phyloP scores from a whole-genome alignment of 805 yeast genomes.

The Saccharomyces kudriavzevii region DNA sequence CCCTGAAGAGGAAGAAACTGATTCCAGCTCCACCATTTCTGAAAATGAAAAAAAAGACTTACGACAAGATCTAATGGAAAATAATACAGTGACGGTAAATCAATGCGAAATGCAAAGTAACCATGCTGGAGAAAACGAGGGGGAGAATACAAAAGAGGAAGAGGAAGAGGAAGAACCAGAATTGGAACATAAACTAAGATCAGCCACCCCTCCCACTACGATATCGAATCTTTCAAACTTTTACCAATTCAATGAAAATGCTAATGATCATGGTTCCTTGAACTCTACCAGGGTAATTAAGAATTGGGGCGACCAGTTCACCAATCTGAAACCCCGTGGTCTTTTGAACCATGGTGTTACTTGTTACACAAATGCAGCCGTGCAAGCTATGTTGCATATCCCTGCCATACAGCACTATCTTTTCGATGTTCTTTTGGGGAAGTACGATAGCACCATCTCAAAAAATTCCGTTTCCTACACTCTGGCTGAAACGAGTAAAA shows the following conservation, averaged over 20 bases:
- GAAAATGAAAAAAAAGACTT: constrained; percentile 26
- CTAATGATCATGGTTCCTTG: constrained; percentile 58
- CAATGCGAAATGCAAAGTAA: constrained; percentile 8
- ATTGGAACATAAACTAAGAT: constrained; percentile 22
- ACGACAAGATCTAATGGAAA: constrained; percentile 8
- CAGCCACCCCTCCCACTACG: constrained; percentile 4
- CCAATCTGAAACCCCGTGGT: constrained; percentile 49
- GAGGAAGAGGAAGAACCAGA: constrained; percentile 28
- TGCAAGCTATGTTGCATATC: constrained; percentile 81
- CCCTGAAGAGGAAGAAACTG: constrained; percentile 5
- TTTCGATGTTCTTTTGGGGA: constrained; percentile 50
- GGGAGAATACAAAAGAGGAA: constrained; percentile 26
- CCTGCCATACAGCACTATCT: constrained; percentile 87
- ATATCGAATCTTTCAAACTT: constrained; percentile 50
- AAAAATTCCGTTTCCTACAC: constrained; percentile 55
- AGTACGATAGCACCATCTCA: constrained; percentile 39
- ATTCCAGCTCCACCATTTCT: constrained; percentile 1
- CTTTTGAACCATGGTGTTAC: constrained; percentile 88
- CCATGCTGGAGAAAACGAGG: constrained; percentile 8
- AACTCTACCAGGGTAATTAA: constrained; percentile 52
- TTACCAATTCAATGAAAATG: constrained; percentile 49
- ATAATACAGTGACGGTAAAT: neutral
- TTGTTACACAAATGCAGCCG: constrained; percentile 92
- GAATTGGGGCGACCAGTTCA: constrained; percentile 55
- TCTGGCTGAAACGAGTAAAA: constrained; percentile 58